phyloP scores from a whole-genome alignment of 2,329 filamentous ascomycete species.

The Botrytis aclada region DNA sequence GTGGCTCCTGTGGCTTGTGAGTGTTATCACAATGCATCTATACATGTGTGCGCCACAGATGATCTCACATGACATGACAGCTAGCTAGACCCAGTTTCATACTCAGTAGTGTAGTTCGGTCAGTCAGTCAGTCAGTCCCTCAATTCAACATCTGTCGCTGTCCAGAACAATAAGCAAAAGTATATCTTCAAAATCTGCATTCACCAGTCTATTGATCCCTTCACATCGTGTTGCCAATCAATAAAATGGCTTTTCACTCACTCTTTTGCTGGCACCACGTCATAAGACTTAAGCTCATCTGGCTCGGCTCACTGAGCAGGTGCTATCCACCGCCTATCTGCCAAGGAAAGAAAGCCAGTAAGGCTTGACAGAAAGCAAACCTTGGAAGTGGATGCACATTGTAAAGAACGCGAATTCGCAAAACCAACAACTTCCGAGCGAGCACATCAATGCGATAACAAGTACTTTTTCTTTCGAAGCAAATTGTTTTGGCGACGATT shows the following conservation, averaged over 20 bases:
- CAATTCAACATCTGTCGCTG: neutral
- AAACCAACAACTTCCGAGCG: neutral
- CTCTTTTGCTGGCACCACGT: neutral
- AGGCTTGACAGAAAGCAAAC: neutral
- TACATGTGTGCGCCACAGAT: neutral
- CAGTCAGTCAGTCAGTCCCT: neutral
- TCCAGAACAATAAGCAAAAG: neutral
- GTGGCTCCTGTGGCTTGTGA: neutral
- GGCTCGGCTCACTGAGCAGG: neutral
- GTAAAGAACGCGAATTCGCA: neutral
- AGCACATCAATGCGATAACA: neutral
- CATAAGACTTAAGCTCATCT: neutral
- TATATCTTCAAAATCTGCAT: neutral
- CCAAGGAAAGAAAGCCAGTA: neutral
- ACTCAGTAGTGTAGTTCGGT: neutral
- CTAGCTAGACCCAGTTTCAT: neutral
- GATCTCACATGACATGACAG: neutral
- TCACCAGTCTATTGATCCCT: too few relatives aligned
- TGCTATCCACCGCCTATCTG: neutral
- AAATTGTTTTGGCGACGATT: neutral
- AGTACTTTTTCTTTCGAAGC: neutral
- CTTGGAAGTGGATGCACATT: slow-evolving; percentile 1
- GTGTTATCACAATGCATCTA: neutral
- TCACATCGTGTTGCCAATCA: neutral
- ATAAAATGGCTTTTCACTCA: neutral